phyloP scores from a whole-genome alignment of 2,329 filamentous ascomycete genomes.

The Sordariomycetes sp. region DNA sequence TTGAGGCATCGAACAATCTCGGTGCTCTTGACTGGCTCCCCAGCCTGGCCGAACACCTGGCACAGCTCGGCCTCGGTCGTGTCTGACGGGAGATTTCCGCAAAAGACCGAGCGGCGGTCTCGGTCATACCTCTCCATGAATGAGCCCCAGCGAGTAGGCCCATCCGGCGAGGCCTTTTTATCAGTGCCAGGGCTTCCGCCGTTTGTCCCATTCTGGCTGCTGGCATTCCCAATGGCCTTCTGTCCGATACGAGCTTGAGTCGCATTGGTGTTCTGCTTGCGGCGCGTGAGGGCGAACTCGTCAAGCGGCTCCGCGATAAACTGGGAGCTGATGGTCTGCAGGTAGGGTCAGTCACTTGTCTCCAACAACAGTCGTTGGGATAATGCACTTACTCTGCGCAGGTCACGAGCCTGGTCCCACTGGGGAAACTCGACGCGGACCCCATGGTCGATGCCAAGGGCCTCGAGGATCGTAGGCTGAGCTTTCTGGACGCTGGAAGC shows the following conservation, averaged over 20 bases:
- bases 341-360: slow-evolving; percentile 7
- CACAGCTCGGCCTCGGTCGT: slow-evolving; percentile 7
- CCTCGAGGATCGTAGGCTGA: slow-evolving; percentile 15
- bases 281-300: background rate
- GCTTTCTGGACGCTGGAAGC: slow-evolving; percentile 21
- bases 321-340: slow-evolving; percentile 2
- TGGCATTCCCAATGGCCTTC: background rate
- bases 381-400: slow-evolving; percentile 27
- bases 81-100: slow-evolving; percentile 7
- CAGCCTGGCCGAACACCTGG: background rate
- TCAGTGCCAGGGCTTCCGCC: background rate
- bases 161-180: background rate
- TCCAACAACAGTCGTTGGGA: background rate
- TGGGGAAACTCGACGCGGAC: slow-evolving; percentile 34
- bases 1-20: slow-evolving; percentile 1
- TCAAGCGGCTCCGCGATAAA: slow-evolving; percentile 9
- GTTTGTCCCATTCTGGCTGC: background rate
- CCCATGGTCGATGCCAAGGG: slow-evolving; percentile 20
- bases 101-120: background rate
- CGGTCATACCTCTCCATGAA: background rate
- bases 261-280: background rate
- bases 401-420: slow-evolving; percentile 36
- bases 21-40: background rate
- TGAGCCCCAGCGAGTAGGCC: slow-evolving; percentile 10
- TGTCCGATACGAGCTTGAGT: slow-evolving; percentile 3